A percentile compares a stretch with the other conserved stretches of the same genome.
Conservation (phyloP, 2,329 filamentous ascomycete genomes). For the Grosmannia serpens region DNA sequence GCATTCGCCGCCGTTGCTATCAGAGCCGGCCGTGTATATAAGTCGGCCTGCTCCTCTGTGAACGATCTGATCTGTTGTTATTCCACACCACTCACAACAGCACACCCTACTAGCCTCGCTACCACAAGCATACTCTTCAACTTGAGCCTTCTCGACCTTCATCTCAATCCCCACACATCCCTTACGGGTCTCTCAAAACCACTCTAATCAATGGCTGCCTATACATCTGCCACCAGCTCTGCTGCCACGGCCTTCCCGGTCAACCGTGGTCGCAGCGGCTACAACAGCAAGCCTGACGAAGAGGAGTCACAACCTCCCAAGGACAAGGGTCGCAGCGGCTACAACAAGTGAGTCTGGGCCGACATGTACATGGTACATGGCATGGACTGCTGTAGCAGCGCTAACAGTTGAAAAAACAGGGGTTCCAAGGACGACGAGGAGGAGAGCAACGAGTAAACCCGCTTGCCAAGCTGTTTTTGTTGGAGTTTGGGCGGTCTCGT, state of each 20-base stretch:
- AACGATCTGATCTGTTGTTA: neutral
- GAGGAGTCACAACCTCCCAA: constrained; percentile 18
- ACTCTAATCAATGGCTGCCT: constrained; percentile 18
- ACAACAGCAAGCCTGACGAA: constrained; percentile 27
- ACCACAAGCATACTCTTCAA: neutral
- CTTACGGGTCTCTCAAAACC: neutral
- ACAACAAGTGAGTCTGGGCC: constrained; percentile 26
- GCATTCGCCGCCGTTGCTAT: neutral
- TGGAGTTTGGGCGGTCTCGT: neutral
- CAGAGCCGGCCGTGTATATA: neutral
- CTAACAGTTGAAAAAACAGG: constrained; percentile 5
- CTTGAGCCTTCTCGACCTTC: neutral
- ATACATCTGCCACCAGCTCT: constrained; percentile 13
- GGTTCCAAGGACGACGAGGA: constrained; percentile 23
- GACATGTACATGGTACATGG: neutral
- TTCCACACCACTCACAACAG: neutral
- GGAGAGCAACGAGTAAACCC: constrained; percentile 16
- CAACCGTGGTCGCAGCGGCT: constrained; percentile 28
- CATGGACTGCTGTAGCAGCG: neutral
- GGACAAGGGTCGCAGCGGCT: constrained; percentile 33
- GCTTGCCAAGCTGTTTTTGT: neutral
- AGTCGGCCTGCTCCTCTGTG: neutral
- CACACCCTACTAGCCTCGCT: neutral
- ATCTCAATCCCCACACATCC: neutral
- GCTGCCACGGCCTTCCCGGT: constrained; percentile 24